Evolutionary conservation across 1,284 basidiomycete genomes (phyloP).

Genomic region (Abortiporus biennis): DNA sequence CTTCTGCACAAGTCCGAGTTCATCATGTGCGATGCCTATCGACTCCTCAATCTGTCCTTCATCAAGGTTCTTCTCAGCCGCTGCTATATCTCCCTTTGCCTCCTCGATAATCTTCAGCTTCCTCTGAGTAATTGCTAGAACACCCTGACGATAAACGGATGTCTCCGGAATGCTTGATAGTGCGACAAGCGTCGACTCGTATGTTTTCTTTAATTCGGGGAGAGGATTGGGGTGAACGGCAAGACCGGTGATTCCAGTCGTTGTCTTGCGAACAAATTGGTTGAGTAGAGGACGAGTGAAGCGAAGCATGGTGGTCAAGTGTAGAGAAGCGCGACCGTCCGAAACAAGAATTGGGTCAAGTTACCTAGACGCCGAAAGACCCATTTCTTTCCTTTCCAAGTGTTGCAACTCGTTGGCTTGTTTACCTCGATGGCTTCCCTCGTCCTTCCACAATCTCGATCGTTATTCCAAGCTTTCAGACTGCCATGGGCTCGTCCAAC

Average conservation of each 20-base stretch:
- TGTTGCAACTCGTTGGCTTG: neutral
- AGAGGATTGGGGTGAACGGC: constrained; percentile 75
- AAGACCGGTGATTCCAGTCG: constrained; percentile 78
- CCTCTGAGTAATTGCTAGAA: constrained; percentile 81
- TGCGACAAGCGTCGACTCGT: constrained; percentile 72
- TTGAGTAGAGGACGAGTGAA: constrained; percentile 68
- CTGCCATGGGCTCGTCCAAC: constrained; percentile 28
- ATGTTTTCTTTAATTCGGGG: constrained; percentile 70
- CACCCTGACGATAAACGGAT: constrained; percentile 89
- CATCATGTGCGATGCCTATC: constrained; percentile 79
- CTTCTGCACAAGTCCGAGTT: constrained; percentile 73
- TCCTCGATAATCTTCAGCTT: constrained; percentile 72
- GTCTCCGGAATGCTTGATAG: constrained; percentile 71
- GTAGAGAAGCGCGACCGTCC: neutral
- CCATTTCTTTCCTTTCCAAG: neutral
- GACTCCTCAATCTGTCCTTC: constrained; percentile 84
- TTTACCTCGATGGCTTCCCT: constrained; percentile 41
- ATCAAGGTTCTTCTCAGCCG: constrained; percentile 68
- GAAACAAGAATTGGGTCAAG: neutral
- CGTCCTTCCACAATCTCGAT: constrained; percentile 28
- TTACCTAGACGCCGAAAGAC: neutral
- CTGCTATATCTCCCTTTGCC: constrained; percentile 58
- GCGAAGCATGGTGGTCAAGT: constrained; percentile 58
- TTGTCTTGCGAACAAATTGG: constrained; percentile 51
- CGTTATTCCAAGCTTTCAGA: constrained; percentile 30